Conservation (phyloP, 192 early-diverging fungal genomes). For the Chytriomyces hyalinus region DNA sequence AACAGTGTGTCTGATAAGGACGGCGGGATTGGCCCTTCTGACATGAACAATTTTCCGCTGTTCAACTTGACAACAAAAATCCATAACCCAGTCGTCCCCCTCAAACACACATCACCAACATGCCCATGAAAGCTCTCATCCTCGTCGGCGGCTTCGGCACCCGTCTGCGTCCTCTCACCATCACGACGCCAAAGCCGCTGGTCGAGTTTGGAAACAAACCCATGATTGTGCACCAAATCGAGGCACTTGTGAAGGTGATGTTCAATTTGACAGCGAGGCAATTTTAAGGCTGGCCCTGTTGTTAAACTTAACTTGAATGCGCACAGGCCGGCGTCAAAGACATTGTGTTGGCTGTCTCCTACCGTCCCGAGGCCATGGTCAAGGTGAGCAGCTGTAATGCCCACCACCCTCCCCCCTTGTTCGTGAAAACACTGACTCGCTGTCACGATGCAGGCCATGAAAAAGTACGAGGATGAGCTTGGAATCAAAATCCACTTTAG, state of each 20-base stretch:
- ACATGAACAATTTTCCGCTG: background rate
- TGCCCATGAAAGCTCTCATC: conserved; percentile 66
- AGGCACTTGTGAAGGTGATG: conserved; percentile 88
- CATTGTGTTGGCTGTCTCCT: conserved; percentile 98
- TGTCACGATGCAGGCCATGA: conserved; percentile 60
- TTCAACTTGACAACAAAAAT: background rate
- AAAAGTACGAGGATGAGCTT: conserved; percentile 87
- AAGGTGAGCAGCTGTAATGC: conserved; percentile 21
- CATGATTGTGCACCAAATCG: conserved; percentile 99
- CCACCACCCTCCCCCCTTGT: no score
- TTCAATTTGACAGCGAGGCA: background rate
- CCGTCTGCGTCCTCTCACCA: conserved; percentile 95
- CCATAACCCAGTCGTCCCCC: background rate
- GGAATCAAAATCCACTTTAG: conserved; percentile 60
- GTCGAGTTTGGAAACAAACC: conserved; percentile 99
- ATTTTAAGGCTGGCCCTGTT: background rate
- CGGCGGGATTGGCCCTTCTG: background rate
- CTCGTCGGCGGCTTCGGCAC: conserved; percentile 90
- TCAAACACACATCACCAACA: background rate
- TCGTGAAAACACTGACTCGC: no score
- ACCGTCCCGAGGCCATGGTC: conserved; percentile 98
- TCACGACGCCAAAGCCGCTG: conserved; percentile 95
- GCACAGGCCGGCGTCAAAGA: conserved; percentile 93
- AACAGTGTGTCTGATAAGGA: conserved; percentile 2
- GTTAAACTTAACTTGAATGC: background rate